These are phyloP conservation scores for Diaporthe vaccinii DNA, from an alignment of 2,329 filamentous ascomycete species.

Conservation along the genomic window DNA sequence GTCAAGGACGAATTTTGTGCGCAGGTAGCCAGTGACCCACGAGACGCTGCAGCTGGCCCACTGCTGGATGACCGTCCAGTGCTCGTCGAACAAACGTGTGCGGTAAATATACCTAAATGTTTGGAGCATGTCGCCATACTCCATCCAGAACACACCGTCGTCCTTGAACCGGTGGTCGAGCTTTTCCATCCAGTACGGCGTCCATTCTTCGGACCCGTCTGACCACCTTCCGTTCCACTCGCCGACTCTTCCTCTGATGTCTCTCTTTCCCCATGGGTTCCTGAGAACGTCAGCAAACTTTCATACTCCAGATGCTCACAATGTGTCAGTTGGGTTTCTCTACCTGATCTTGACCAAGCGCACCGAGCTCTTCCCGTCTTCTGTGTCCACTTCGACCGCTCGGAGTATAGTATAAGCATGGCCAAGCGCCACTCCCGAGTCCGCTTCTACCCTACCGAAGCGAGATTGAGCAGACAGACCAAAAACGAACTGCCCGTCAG, in stretches of 20 bases:
- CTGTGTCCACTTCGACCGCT: conserved; percentile 58
- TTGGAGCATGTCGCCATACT: conserved; percentile 58
- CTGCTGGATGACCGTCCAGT: conserved; percentile 60
- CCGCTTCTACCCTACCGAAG: conserved; percentile 46
- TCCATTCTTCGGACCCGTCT: conserved; percentile 82
- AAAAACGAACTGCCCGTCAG: conserved; percentile 77
- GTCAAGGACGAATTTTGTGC: conserved; percentile 59
- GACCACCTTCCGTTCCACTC: conserved; percentile 83
- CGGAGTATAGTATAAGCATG: conserved; percentile 67
- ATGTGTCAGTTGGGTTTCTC: neutral
- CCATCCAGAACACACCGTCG: conserved; percentile 69
- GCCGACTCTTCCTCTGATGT: conserved; percentile 50
- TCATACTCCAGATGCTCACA: neutral
- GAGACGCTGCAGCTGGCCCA: conserved; percentile 59
- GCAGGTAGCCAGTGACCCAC: conserved; percentile 61
- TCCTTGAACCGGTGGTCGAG: conserved; percentile 77
- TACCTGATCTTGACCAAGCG: conserved; percentile 61
- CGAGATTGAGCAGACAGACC: conserved; percentile 52
- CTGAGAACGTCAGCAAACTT: conserved; percentile 50
- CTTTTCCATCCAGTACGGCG: conserved; percentile 77
- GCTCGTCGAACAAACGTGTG: conserved; percentile 60
- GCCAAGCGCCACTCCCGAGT: conserved; percentile 57
- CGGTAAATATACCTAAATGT: conserved; percentile 60
- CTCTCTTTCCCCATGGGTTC: conserved; percentile 78
- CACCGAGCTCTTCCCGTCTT: conserved; percentile 53